Conservation (phyloP, 2,329 filamentous ascomycete genomes). For the Fusarium bactridioides region DNA sequence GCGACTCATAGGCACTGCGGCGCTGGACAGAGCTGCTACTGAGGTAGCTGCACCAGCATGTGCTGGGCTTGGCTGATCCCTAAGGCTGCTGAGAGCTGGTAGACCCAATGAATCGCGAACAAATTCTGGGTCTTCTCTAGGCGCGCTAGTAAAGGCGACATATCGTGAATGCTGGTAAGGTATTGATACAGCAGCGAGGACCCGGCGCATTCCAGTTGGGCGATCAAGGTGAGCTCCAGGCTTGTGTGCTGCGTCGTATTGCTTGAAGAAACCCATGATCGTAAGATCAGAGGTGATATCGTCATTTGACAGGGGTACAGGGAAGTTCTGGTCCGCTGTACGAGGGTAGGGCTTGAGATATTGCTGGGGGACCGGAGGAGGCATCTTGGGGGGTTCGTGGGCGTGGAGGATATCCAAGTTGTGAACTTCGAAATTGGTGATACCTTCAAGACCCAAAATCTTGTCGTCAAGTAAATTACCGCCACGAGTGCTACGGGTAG, state of each 20-base stretch:
- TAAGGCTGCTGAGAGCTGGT: slow-evolving; percentile 51
- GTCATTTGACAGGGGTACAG: slow-evolving; percentile 58
- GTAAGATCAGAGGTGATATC: slow-evolving; percentile 64
- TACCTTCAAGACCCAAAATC: slow-evolving; percentile 66
- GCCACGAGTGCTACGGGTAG: slow-evolving; percentile 68
- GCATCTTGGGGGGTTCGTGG: slow-evolving; percentile 65
- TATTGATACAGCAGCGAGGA: slow-evolving; percentile 63
- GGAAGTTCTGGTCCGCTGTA: slow-evolving; percentile 64
- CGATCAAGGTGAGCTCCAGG: slow-evolving; percentile 64
- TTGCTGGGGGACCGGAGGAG: slow-evolving; percentile 63
- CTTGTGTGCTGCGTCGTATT: slow-evolving; percentile 63
- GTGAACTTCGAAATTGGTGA: slow-evolving; percentile 65
- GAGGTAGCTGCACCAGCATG: slow-evolving; percentile 34
- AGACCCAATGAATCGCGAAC: slow-evolving; percentile 61
- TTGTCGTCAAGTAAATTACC: slow-evolving; percentile 65
- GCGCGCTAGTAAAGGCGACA: slow-evolving; percentile 57
- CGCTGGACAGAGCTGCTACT: slow-evolving; percentile 42
- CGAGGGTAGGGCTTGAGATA: slow-evolving; percentile 66
- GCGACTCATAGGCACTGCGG: slow-evolving; percentile 61
- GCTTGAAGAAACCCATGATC: slow-evolving; percentile 65
- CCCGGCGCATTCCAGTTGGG: slow-evolving; percentile 60
- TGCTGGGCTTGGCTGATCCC: slow-evolving; percentile 51
- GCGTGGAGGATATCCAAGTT: slow-evolving; percentile 65
- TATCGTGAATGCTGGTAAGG: slow-evolving; percentile 58
- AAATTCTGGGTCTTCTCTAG: slow-evolving; percentile 57